These are phyloP conservation scores for Auricularia sp. DNA, from an alignment of 768 basidiomycete genomes.

Conservation along the genomic window DNA sequence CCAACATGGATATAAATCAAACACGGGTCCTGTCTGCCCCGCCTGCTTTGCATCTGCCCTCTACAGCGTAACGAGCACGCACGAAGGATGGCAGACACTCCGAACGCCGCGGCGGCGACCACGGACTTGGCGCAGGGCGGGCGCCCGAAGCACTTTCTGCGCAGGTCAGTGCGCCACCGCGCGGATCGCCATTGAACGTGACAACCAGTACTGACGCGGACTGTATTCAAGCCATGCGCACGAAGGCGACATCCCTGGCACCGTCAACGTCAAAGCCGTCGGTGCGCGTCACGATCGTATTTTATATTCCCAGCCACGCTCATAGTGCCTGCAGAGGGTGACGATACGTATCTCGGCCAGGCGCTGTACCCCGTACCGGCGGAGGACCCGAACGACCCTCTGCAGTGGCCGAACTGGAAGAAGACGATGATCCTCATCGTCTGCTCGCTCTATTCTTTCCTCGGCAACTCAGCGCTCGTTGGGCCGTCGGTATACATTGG, in stretches of 20 bases:
- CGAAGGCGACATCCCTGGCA: constrained; percentile 8
- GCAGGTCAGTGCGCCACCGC: background rate
- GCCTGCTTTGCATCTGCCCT: background rate
- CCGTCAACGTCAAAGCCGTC: constrained; percentile 6
- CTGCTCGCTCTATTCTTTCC: constrained; percentile 5
- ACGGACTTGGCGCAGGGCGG: background rate
- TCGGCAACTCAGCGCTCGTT: constrained; percentile 3
- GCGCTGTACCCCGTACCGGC: constrained; percentile 7
- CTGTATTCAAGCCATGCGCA: constrained; percentile 2
- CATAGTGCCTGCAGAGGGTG: constrained; percentile 1
- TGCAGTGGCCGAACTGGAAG: constrained; percentile 7
- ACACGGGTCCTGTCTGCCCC: no score
- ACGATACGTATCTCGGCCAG: constrained; percentile 5
- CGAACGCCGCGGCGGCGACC: background rate
- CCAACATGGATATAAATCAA: no score
- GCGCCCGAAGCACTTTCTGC: background rate
- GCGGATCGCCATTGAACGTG: background rate
- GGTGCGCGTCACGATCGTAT: background rate
- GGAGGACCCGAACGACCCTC: constrained; percentile 8
- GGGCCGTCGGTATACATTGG: constrained; percentile 6
- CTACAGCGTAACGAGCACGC: background rate
- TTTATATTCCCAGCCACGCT: no score
- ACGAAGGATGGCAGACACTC: background rate
- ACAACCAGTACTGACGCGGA: background rate
- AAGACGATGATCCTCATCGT: constrained; percentile 7